These are phyloP conservation scores for Candida cerambycidarum DNA, from an alignment of 805 yeast genomes.

Conservation along the genomic window DNA sequence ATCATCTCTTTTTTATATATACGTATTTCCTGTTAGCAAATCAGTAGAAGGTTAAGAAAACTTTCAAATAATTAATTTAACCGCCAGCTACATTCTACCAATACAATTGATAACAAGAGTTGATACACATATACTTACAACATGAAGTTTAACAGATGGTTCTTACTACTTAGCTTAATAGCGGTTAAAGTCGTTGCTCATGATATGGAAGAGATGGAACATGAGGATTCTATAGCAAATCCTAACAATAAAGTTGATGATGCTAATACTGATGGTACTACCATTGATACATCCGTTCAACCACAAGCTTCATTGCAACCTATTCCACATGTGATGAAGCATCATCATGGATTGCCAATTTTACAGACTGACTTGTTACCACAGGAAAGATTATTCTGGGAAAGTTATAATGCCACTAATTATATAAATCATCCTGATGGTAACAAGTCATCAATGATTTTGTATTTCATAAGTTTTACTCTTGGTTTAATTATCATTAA, in stretches of 20 bases:
- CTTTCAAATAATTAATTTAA: neutral
- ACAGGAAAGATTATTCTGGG: slow-evolving; percentile 78
- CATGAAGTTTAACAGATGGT: neutral
- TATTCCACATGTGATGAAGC: slow-evolving; percentile 35
- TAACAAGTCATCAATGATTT: slow-evolving; percentile 49
- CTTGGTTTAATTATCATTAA: slow-evolving; percentile 53
- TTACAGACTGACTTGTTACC: slow-evolving; percentile 64
- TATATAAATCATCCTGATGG: slow-evolving; percentile 58
- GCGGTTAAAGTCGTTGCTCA: slow-evolving; percentile 1
- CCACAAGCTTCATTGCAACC: slow-evolving; percentile 17
- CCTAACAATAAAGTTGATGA: neutral
- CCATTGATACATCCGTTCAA: neutral
- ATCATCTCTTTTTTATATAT: neutral
- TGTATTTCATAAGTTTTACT: slow-evolving; percentile 51
- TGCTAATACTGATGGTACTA: neutral
- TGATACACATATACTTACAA: neutral
- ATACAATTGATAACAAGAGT: too few species aligned
- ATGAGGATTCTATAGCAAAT: neutral
- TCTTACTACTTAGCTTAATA: neutral
- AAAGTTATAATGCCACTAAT: slow-evolving; percentile 71
- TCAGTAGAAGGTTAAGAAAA: too few species aligned
- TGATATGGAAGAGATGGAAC: slow-evolving; percentile 6
- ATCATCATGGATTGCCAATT: slow-evolving; percentile 74
- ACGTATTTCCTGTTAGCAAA: neutral
- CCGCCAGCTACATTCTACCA: neutral